Conservation (phyloP, 2,329 filamentous ascomycete species). For the Fusarium sp. region DNA sequence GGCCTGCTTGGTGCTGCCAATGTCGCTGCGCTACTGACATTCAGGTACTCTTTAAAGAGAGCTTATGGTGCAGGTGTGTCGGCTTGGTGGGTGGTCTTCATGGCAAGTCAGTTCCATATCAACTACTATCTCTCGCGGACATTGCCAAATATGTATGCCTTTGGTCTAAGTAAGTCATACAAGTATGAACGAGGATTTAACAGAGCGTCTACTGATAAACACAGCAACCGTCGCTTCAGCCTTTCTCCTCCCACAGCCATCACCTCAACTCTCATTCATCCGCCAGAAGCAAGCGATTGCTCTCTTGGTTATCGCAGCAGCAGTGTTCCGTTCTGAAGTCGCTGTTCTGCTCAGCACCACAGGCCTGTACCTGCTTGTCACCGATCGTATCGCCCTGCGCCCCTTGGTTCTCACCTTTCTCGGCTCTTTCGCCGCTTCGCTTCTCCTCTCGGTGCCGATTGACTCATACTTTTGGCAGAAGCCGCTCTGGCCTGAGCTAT, state of each 20-base stretch:
- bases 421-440: constrained; percentile 72
- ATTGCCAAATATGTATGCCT: constrained; percentile 96
- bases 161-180: constrained; percentile 77
- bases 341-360: constrained; percentile 81
- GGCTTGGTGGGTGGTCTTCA: constrained; percentile 83
- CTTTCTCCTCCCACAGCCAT: constrained; percentile 56
- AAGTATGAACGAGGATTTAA: not conserved
- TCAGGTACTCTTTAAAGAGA: constrained; percentile 71
- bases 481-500: constrained; percentile 88
- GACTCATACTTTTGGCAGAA: constrained; percentile 97
- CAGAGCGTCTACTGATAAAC: not conserved
- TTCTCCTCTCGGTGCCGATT: constrained; percentile 77
- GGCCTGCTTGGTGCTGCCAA: constrained; percentile 84
- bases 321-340: constrained; percentile 91
- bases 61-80: constrained; percentile 77
- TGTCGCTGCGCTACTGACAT: constrained; percentile 74
- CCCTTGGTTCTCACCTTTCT: constrained; percentile 75
- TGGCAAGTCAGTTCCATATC: constrained; percentile 89
- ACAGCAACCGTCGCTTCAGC: constrained; percentile 75
- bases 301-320: constrained; percentile 81
- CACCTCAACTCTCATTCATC: constrained; percentile 47
- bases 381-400: constrained; percentile 64
- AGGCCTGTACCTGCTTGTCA: constrained; percentile 72
- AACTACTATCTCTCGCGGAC: constrained; percentile 93
- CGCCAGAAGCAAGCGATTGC: constrained; percentile 75